Evolutionary conservation across 805 yeast species (phyloP).

Genomic region (Yarrowia sp.): DNA sequence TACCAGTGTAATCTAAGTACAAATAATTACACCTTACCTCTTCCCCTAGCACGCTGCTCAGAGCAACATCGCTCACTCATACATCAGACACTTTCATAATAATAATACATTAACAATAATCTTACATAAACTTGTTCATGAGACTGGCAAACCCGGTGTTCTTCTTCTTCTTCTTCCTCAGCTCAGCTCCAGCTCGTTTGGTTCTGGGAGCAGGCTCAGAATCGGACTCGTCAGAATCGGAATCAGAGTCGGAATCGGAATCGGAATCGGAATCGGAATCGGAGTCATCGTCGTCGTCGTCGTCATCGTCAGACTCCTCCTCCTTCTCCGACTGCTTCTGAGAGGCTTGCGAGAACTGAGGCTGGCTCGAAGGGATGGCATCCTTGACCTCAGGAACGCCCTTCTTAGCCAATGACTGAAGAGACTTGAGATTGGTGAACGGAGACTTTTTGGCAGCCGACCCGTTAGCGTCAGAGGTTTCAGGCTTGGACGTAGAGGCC

Average conservation of each 20-base stretch:
- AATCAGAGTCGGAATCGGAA: slow-evolving; percentile 13
- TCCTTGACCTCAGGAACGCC: slow-evolving; percentile 27
- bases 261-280: slow-evolving; percentile 1
- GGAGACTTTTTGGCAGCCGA: slow-evolving; percentile 6
- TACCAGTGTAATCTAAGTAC: too few relatives aligned
- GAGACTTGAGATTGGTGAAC: slow-evolving; percentile 21
- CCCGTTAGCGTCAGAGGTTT: background rate
- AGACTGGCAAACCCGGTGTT: slow-evolving; percentile 27
- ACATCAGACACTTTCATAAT: background rate
- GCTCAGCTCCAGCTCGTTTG: slow-evolving; percentile 9
- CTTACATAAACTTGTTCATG: slow-evolving; percentile 34
- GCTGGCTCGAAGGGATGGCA: slow-evolving; percentile 9
- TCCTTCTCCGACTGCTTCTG: slow-evolving; percentile 1
- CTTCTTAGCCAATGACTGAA: slow-evolving; percentile 12
- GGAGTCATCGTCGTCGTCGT: background rate
- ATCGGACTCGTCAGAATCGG: slow-evolving; percentile 12
- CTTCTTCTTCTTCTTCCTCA: slow-evolving; percentile 33
- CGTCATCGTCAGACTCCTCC: slow-evolving; percentile 14
- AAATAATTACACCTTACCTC: too few relatives aligned
- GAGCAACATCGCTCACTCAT: too few relatives aligned
- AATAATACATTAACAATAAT: slow-evolving; percentile 19
- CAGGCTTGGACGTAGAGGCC: background rate
- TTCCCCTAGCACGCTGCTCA: too few relatives aligned
- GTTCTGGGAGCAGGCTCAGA: background rate
- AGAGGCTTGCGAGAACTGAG: background rate